phyloP scores from a whole-genome alignment of 441 rosid species.

The Hura crepitans region DNA sequence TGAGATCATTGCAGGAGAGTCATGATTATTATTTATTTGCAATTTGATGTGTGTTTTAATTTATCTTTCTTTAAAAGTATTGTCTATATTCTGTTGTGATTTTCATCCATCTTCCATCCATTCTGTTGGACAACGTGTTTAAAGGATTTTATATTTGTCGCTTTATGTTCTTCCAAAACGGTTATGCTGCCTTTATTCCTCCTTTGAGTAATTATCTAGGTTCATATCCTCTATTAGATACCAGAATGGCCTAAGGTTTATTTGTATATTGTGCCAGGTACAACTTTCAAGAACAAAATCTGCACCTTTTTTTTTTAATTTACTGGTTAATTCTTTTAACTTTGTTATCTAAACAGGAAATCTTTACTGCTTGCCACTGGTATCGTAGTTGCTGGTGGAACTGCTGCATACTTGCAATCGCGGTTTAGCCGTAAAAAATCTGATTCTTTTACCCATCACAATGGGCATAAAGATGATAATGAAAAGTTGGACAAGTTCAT shows the following conservation, averaged over 20 bases:
- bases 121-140: not conserved
- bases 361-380: slow-evolving; percentile 77
- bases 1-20: not conserved
- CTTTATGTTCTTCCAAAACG: not conserved
- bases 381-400: slow-evolving; percentile 78
- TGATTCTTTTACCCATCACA: slow-evolving; percentile 37
- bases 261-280: not conserved
- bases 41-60: not conserved
- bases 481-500: slow-evolving; percentile 37
- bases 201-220: not conserved
- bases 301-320: not conserved
- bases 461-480: slow-evolving; percentile 47
- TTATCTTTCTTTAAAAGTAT: not conserved
- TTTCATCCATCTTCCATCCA: not conserved
- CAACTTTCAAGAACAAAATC: not conserved
- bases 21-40: not conserved
- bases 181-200: not conserved
- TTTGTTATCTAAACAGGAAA: slow-evolving; percentile 50
- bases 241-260: not conserved
- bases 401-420: slow-evolving; percentile 73
- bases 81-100: not conserved
- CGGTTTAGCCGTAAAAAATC: slow-evolving; percentile 39
- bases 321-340: not conserved
- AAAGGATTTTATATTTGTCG: not conserved
- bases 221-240: not conserved